Conservation (phyloP, 148 eudicot species). For the Vaccinium vitisidaea region DNA sequence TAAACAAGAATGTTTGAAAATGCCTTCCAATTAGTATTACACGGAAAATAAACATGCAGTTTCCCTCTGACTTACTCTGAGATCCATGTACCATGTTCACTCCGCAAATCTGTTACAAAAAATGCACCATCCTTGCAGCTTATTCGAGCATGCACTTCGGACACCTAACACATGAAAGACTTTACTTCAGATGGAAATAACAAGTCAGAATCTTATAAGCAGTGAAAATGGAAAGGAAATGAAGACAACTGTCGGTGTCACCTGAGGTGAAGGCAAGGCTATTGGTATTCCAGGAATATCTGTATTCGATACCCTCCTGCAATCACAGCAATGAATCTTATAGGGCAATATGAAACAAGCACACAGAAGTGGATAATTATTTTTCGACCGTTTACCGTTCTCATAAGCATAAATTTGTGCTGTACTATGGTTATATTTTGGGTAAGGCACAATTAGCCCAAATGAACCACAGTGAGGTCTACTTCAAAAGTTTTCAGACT, state of each 20-base stretch:
- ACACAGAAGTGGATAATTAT: no score
- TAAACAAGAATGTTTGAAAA: background rate
- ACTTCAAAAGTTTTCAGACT: no score
- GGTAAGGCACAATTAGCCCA: no score
- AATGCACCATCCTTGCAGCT: conserved; percentile 66
- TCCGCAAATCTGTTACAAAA: conserved; percentile 68
- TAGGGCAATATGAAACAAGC: background rate
- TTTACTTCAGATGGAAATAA: background rate
- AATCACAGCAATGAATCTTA: conserved; percentile 9
- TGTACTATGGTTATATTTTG: no score
- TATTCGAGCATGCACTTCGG: conserved; percentile 67
- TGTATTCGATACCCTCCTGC: conserved; percentile 55
- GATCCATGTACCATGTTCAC: conserved; percentile 85
- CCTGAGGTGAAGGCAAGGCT: conserved; percentile 62
- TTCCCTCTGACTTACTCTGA: conserved; percentile 55
- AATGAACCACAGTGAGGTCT: no score
- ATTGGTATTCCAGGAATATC: conserved; percentile 49
- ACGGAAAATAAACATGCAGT: background rate
- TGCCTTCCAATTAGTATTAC: background rate
- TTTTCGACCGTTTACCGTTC: no score
- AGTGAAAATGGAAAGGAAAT: background rate
- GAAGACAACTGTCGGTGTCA: conserved; percentile 14
- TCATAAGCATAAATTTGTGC: no score
- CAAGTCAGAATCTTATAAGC: background rate
- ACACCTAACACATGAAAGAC: conserved; percentile 45